Evolutionary conservation across 2,329 filamentous ascomycete species (phyloP).

Genomic region (Cladorrhinum sp.): DNA sequence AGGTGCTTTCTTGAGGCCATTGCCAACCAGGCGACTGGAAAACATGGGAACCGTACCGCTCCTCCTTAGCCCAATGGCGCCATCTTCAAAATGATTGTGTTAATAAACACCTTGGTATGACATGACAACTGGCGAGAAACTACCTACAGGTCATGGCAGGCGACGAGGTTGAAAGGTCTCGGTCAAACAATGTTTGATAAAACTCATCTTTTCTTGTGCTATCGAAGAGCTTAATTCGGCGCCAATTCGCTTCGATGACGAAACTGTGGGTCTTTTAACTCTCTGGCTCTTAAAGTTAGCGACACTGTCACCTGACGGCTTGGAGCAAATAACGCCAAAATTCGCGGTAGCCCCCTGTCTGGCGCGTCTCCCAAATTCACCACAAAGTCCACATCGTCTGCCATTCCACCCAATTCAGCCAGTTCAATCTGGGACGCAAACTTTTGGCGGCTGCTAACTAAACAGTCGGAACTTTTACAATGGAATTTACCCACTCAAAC

Average conservation of each 20-base stretch:
- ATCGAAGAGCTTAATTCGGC: background rate
- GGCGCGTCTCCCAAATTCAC: constrained; percentile 24
- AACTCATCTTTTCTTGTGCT: constrained; percentile 5
- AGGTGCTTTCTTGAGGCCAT: constrained; percentile 37
- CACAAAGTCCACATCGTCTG: background rate
- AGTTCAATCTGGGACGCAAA: background rate
- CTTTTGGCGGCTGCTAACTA: background rate
- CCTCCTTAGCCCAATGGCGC: constrained; percentile 11
- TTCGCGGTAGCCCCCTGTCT: constrained; percentile 17
- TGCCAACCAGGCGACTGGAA: constrained; percentile 35
- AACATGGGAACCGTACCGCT: constrained; percentile 34
- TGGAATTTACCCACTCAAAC: constrained; percentile 22
- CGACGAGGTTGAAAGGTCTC: background rate
- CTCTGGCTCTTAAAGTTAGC: background rate
- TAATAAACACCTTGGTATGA: background rate
- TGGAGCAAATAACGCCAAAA: constrained; percentile 21
- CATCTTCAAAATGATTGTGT: constrained; percentile 17
- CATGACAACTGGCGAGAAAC: background rate
- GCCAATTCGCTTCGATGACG: constrained; percentile 5
- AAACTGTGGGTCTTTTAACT: constrained; percentile 2
- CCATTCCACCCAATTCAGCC: background rate
- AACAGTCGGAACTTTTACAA: constrained; percentile 10
- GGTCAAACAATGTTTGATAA: background rate
- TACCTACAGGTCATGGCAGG: background rate
- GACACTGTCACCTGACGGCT: constrained; percentile 25